Conservation (phyloP, 306 rosid genomes). For the Acacia confusa region DNA sequence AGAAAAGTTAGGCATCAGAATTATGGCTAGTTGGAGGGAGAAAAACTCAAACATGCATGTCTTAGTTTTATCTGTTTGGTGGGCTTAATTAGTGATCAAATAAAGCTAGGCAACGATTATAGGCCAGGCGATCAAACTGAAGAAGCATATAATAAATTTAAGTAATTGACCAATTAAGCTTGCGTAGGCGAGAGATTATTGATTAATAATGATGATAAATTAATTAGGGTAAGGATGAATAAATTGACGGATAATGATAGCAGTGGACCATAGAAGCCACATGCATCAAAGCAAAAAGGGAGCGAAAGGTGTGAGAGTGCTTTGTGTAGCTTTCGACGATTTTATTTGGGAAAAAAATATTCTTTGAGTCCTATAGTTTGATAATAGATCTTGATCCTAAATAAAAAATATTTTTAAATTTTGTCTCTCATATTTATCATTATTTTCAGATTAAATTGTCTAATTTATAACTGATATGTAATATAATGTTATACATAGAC, state of each 20-base stretch:
- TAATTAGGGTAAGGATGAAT: neutral
- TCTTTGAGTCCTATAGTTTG: too few relatives aligned
- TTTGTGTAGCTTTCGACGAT: neutral
- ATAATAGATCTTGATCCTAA: too few relatives aligned
- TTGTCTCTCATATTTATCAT: too few relatives aligned
- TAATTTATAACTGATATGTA: too few relatives aligned
- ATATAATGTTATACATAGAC: too few relatives aligned
- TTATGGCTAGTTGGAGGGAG: neutral
- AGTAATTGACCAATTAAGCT: neutral
- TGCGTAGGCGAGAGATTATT: neutral
- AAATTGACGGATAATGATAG: conserved; percentile 22
- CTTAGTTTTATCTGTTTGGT: neutral
- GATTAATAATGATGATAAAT: neutral
- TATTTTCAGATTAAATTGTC: too few relatives aligned
- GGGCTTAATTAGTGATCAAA: neutral
- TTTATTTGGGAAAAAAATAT: too few relatives aligned
- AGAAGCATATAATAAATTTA: neutral
- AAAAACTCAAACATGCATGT: neutral
- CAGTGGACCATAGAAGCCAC: conserved; percentile 49
- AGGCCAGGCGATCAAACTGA: neutral
- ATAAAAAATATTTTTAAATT: too few relatives aligned
- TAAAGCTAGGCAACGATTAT: neutral
- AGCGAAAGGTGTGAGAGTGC: conserved; percentile 15
- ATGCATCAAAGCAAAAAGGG: conserved; percentile 34
- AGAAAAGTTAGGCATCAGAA: neutral